Conservation (phyloP, 2,329 filamentous ascomycete species). For the Calonectria ilicicola region DNA sequence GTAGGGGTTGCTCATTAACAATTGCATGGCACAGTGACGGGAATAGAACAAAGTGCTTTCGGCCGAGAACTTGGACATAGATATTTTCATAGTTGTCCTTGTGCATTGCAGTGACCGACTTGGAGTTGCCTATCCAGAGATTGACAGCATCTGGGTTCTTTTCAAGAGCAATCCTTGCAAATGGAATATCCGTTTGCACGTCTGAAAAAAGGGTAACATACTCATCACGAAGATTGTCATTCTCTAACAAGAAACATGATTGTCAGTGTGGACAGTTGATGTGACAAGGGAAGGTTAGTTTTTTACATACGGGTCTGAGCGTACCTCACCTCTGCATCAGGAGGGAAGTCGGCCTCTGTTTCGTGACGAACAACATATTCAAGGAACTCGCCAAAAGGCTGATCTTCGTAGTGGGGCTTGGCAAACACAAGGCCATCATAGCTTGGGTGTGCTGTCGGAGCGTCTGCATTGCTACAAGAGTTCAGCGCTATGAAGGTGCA, state of each 20-base stretch:
- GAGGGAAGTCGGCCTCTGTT: constrained; percentile 47
- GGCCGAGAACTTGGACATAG: constrained; percentile 80
- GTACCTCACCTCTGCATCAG: constrained; percentile 69
- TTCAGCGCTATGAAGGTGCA: constrained; percentile 5
- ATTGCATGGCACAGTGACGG: constrained; percentile 78
- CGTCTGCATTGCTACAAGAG: constrained; percentile 51
- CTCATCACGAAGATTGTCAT: constrained; percentile 83
- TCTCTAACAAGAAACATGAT: constrained; percentile 62
- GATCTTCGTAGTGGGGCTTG: constrained; percentile 77
- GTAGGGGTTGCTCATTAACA: constrained; percentile 72
- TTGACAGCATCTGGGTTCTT: constrained; percentile 80
- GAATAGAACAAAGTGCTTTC: constrained; percentile 80
- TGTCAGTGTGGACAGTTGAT: not conserved
- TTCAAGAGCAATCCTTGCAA: constrained; percentile 78
- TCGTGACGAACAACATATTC: constrained; percentile 71
- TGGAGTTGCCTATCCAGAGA: constrained; percentile 83
- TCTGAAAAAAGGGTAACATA: constrained; percentile 73
- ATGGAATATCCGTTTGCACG: constrained; percentile 74
- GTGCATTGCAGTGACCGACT: constrained; percentile 78
- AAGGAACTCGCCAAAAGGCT: constrained; percentile 73
- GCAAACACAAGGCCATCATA: constrained; percentile 65
- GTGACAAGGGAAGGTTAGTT: not conserved
- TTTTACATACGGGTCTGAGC: constrained; percentile 75
- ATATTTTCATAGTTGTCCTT: constrained; percentile 90
- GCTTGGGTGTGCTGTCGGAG: constrained; percentile 44